Evolutionary conservation across 2,329 filamentous ascomycete species (phyloP), one percentile per base, ranked within the genome.

Genomic region (Botrytis cinerea): DNA sequence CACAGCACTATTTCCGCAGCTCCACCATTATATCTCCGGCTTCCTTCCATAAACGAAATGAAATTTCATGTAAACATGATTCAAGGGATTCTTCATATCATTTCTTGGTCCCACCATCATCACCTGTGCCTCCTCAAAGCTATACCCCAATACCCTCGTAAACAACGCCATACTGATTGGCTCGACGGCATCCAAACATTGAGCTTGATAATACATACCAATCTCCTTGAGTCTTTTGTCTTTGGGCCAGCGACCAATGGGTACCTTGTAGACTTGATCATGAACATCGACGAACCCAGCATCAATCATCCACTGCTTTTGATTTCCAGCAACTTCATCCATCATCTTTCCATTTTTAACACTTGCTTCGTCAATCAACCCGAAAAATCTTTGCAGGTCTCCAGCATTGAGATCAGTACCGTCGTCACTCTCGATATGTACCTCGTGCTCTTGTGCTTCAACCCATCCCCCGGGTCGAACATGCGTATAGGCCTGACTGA

Each of bases 391-490:
- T 7, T 83, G 81, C 22, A 87, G 82, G 2, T 83, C 81, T 73
- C 86, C 83, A 25, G 83, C 79, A 1, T 79, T 73, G 0, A 82
- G 75, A 70, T 87, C 79, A 54, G 78, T 81, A 59, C 80, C 81
- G 62, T 83, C 83, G 60, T 85, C 83, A 71, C 83, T 85, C 72
- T 83, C 81, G 4, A 86, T 86, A 70, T 81, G 81, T 78, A 87
- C 86, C 70, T 87, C 83, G 35, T 88, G 85, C 78, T 88, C 87
- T 77, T 88, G 86, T 46, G 87, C 79, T 76, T 89, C 87, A 62
- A 87, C 83, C 86, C 86, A 88, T 25, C 85, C 87, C 20, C 86
- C 87, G 3, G 86, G 85, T 75, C 85, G 86, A 25, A 88, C 80
- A 77, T 88, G 85, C 54, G 85, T 87, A 73, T 61, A 82, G 1